Base-by-base conservation (phyloP, 1,284 basidiomycete species). In the Sanghuangporus weigelae region DNA sequence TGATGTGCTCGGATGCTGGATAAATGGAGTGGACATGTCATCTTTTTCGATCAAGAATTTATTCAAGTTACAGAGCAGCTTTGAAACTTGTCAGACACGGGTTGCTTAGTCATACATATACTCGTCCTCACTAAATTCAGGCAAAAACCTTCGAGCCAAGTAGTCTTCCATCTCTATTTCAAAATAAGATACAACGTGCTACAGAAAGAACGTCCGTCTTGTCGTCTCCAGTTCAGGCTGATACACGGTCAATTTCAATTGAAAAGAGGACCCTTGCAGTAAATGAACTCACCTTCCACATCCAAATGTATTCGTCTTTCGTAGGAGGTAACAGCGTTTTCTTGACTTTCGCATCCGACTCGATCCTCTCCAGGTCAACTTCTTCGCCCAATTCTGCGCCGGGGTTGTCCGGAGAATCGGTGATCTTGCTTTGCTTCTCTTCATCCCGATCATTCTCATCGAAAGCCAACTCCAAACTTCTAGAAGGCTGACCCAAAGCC, bases 161-260 rank as follows among this genome's bases (percentile, higher is more conserved):
- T n/a, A 46, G 14, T 1, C 26, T 26, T 26, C 26, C 26, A 26
- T 26, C 26, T 26, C 26, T 26, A 26, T 26, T 26, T 26, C 3
- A 31, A 31, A 31, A 31, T 31, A 31, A 31, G 12, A 60, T 21
- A 59, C 7, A 42, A 60, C 50, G 8, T n/a, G 66, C 70, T 76
- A 93, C 67, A 93, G 73, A 76, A 92, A 93, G 75, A 93, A 93
- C n/a, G 89, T 92, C 70, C 82, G 80, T 69, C 90, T 81, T 11
- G 86, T 85, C 2, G 86, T 86, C 75, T 93, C 90, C 65, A 93
- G 73, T 74, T 92, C 87, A 19, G 91, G 85, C 90, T 93, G 66
- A 61, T 4, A 64, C 64, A 49, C 7, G 68, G 62, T 10, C 53
- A 38, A 16, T 35, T 58, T 51, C 42, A 10, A 35, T 39, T 57